Conservation (phyloP, 306 rosid genomes). For the Crotalaria pallida region DNA sequence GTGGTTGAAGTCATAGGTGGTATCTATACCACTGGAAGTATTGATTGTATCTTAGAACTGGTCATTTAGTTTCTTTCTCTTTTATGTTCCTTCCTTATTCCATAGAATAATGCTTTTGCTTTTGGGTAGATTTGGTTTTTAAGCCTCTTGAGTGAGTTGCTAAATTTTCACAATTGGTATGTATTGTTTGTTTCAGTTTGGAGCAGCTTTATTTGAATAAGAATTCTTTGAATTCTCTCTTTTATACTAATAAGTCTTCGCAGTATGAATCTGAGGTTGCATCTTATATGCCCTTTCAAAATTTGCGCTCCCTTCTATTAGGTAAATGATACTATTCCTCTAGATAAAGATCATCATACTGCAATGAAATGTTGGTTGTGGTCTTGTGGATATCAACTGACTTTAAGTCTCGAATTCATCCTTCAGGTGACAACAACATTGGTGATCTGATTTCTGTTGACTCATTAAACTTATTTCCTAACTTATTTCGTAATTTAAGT, state of each 20-base stretch:
- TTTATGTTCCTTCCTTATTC: slow-evolving; percentile 1
- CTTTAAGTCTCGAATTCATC: slow-evolving; percentile 24
- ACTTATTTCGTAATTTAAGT: slow-evolving; percentile 31
- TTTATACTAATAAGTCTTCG: slow-evolving; percentile 43
- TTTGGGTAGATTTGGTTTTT: slow-evolving; percentile 10
- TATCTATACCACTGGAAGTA: slow-evolving; percentile 12
- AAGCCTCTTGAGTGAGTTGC: slow-evolving; percentile 21
- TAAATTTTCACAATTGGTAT: slow-evolving; percentile 23
- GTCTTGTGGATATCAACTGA: slow-evolving; percentile 10
- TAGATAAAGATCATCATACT: slow-evolving; percentile 16
- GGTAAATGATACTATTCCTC: slow-evolving; percentile 47
- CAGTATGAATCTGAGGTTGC: slow-evolving; percentile 35
- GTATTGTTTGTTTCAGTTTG: slow-evolving; percentile 63
- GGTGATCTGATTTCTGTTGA: slow-evolving; percentile 67
- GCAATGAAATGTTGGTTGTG: slow-evolving; percentile 1
- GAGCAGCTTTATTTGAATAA: slow-evolving; percentile 88
- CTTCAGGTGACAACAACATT: slow-evolving; percentile 73
- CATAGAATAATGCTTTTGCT: background rate
- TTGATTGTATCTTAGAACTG: slow-evolving; percentile 16
- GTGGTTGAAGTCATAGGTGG: slow-evolving; percentile 14
- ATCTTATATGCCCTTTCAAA: slow-evolving; percentile 51
- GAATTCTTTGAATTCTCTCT: slow-evolving; percentile 64
- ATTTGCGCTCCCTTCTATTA: slow-evolving; percentile 70
- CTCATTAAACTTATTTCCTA: slow-evolving; percentile 69
- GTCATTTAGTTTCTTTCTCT: background rate